Evolutionary conservation across 148 eudicot genomes (phyloP), one percentile per base, ranked within the genome.

Genomic region (Chenopodium suecicum): DNA sequence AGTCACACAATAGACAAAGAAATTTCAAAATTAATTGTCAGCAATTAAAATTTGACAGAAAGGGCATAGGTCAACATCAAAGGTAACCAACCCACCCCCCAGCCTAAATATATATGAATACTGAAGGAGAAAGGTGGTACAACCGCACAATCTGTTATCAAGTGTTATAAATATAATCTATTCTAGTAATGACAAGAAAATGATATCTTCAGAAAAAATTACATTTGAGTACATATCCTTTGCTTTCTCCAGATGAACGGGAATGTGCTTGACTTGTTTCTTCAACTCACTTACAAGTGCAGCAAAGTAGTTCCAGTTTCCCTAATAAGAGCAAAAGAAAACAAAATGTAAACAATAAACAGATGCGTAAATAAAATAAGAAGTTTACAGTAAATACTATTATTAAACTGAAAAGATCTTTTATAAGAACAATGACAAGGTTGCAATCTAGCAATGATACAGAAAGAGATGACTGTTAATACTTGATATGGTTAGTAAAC

Each of bases 261-360:
- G 94, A 84, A 94, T 97, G 89, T 92, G 88, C 89, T 96, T 94
- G 27, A 94, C 91, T 88, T 88, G 89, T 86, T 87, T 87, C 73
- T 95, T 89, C 90, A 92, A 90, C 86, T 96, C 99, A 73, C 91
- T 89, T 27, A 93, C 92, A 81, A 94, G 92, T 32, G 99, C 99
- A 69, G 99, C 98, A 90, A 92, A 94, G 89, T 94, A 96, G 81
- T 96, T 96, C 99, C 99, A 96, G 83, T 96, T 96, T 58, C 99
- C 99, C 99, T 96, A 78, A 63, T 60, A 73, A 54, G 89, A 10
- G 75, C 72, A 79, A 82, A 78, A 50, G 81, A 68, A 22, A 54
- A 68, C 23, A 70, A 81, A 23, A 86, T 76, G 46, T 23, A 52
- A 56, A 41, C 70, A 78, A 72, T 76, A 65, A 69, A 79, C 9